Conservation (phyloP, 75 land plant genomes). For the Picea sitchensis region DNA sequence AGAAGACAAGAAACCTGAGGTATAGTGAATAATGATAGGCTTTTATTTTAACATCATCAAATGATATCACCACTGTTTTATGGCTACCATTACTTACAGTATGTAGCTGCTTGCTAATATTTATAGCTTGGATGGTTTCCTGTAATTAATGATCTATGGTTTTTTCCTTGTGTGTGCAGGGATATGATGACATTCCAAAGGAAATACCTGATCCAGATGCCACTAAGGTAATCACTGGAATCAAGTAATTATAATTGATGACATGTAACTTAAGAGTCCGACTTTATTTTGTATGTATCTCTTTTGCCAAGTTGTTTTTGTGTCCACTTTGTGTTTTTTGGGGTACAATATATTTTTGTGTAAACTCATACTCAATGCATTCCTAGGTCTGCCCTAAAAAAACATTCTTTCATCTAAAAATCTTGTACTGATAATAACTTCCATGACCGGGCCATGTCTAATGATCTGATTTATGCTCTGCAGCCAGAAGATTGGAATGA, state of each 20-base stretch:
- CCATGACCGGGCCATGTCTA: background rate
- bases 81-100: background rate
- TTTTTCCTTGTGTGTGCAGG: conserved; percentile 22
- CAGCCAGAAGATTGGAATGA: conserved; percentile 99
- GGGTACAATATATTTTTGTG: background rate
- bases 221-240: conserved; percentile 42
- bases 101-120: background rate
- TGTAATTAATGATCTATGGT: background rate
- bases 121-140: background rate
- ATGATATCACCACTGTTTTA: background rate
- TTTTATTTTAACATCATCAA: background rate
- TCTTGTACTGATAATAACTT: background rate
- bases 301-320: background rate
- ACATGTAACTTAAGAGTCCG: background rate
- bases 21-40: conserved; percentile 6
- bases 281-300: too few relatives aligned
- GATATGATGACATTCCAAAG: conserved; percentile 53
- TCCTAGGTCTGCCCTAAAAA: background rate
- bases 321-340: background rate
- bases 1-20: conserved; percentile 91
- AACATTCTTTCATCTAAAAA: background rate
- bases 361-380: background rate
- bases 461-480: background rate
- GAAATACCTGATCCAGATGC: conserved; percentile 75
- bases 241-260: background rate